A percentile compares a stretch with the other conserved stretches of the same genome.
Evolutionary conservation across 2,329 filamentous ascomycete species (phyloP).

Genomic region (Helotiales sp.): DNA sequence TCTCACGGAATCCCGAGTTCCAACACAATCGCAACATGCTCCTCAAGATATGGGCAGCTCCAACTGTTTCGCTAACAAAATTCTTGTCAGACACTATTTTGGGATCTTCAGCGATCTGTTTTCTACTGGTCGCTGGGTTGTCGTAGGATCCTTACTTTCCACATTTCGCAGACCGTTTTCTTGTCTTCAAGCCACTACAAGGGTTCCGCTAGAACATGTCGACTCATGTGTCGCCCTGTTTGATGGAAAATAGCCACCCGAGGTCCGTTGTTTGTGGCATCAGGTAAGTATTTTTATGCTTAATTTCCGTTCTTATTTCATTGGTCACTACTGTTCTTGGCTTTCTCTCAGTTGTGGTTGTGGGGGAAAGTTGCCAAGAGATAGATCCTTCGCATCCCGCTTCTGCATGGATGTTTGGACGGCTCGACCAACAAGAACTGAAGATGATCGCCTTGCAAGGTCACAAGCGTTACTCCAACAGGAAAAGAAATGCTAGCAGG

Average conservation of each 20-base stretch:
- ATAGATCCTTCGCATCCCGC: not conserved
- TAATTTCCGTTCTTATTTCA: conserved; percentile 4
- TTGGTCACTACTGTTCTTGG: not conserved
- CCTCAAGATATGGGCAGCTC: not conserved
- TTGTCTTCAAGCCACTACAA: not conserved
- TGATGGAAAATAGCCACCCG: not conserved
- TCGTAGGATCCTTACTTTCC: not conserved
- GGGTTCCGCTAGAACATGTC: not conserved
- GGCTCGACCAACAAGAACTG: conserved; percentile 1
- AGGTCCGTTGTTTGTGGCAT: not conserved
- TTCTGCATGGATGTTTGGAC: not conserved
- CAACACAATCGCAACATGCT: not conserved
- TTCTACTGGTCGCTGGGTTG: not conserved
- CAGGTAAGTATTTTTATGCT: not conserved
- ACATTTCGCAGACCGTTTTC: not conserved
- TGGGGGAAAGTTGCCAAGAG: not conserved
- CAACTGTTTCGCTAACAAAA: not conserved
- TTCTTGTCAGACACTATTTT: not conserved
- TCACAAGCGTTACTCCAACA: not conserved
- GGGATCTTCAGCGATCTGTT: not conserved
- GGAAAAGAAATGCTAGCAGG: not conserved
- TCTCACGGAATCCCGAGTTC: not conserved
- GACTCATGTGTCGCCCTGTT: not conserved
- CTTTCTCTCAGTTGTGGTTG: not conserved
- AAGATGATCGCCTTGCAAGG: not conserved